phyloP scores from a whole-genome alignment of 202 grass and related monocot species.

The Alloteropsis angusta region DNA sequence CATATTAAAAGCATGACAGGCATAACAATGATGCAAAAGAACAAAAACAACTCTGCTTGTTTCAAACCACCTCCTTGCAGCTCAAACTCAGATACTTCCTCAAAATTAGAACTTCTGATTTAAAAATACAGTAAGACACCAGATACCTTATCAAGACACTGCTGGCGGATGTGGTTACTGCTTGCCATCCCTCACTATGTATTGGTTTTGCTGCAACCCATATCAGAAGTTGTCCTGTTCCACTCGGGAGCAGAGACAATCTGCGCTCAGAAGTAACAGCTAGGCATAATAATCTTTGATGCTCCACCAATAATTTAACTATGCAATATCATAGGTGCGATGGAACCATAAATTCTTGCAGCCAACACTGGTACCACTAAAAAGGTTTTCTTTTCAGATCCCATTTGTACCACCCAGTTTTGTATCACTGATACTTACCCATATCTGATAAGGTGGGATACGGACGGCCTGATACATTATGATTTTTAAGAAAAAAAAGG shows the following conservation, averaged over 20 bases:
- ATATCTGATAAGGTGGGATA: background rate
- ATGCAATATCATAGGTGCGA: background rate
- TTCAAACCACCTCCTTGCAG: background rate
- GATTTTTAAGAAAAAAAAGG: background rate
- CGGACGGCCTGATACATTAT: background rate
- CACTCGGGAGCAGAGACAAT: background rate
- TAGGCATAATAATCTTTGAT: background rate
- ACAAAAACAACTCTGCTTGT: background rate
- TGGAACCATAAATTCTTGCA: background rate
- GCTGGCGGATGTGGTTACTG: constrained; percentile 43
- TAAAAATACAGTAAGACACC: background rate
- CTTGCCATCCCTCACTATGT: constrained; percentile 73
- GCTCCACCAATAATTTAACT: background rate
- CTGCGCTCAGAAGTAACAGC: background rate
- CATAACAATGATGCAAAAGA: too few relatives aligned
- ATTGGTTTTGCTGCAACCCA: constrained; percentile 60
- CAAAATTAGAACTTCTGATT: background rate
- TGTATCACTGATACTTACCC: background rate
- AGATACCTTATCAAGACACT: background rate
- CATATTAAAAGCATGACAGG: background rate
- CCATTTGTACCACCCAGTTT: background rate
- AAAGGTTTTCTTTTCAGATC: background rate
- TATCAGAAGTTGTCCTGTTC: background rate
- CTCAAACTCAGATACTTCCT: background rate
- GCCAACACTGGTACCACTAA: background rate